phyloP scores from a whole-genome alignment of 306 rosid genomes.

The Acacia confusa region DNA sequence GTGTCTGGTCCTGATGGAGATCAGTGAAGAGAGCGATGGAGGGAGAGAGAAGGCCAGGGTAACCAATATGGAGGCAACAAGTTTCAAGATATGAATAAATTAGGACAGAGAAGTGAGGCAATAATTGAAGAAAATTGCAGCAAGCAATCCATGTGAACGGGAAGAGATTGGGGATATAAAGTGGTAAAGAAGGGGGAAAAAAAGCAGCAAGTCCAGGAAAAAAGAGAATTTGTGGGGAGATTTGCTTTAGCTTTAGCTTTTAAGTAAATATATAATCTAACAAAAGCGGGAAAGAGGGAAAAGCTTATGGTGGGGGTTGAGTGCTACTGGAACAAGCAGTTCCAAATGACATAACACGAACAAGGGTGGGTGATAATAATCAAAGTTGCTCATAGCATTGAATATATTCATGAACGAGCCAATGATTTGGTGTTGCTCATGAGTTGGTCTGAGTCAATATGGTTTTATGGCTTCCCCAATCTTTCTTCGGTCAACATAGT shows the following conservation, averaged over 20 bases:
- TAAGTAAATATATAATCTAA: background rate
- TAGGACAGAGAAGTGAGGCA: background rate
- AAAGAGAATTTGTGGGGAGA: background rate
- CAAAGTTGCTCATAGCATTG: background rate
- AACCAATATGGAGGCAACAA: slow-evolving; percentile 15
- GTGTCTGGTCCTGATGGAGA: background rate
- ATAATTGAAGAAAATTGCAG: slow-evolving; percentile 31
- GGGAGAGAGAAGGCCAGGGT: background rate
- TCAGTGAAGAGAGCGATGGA: background rate
- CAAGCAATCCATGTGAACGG: slow-evolving; percentile 41
- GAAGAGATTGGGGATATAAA: slow-evolving; percentile 30
- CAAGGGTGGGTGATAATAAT: background rate
- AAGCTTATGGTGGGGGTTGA: background rate
- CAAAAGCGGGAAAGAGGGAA: background rate
- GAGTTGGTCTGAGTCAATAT: background rate
- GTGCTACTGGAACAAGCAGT: background rate
- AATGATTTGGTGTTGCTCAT: background rate
- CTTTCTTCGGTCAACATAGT: background rate
- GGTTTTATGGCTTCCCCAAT: background rate
- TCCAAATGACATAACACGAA: background rate
- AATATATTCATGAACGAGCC: background rate
- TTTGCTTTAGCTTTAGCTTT: background rate
- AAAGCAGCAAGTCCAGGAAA: background rate
- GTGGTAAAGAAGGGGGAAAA: slow-evolving; percentile 18
- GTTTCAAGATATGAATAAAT: background rate